Percentiles rank a stretch among this genome's conserved stretches.
These are phyloP conservation scores for Pleurozium schreberi DNA, from an alignment of 225 moss, liverwort and hornwort genomes.

Conservation along the genomic window DNA sequence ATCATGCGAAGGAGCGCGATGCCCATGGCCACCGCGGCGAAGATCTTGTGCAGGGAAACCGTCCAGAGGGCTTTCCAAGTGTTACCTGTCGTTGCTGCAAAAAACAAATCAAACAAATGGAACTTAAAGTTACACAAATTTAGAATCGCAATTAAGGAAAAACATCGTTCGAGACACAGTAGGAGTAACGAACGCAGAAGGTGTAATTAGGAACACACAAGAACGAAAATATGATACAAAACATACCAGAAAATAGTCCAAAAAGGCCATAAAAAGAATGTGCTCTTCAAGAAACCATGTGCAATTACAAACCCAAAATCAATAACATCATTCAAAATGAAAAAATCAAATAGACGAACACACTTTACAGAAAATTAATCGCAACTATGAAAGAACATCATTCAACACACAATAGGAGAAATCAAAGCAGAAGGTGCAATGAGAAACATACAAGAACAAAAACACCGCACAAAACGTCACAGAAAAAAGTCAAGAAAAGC, in stretches of 20 bases:
- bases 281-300: neutral
- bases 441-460: neutral
- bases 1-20: conserved; percentile 49
- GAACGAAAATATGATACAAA: neutral
- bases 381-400: neutral
- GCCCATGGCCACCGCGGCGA: conserved; percentile 53
- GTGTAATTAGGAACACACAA: neutral
- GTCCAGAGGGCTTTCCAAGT: conserved; percentile 57
- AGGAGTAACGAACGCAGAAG: neutral
- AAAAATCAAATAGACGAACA: neutral
- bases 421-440: neutral
- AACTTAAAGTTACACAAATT: too few relatives aligned
- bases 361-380: neutral
- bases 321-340: neutral
- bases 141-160: neutral
- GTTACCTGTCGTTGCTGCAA: conserved; percentile 27
- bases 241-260: neutral
- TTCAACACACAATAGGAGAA: neutral
- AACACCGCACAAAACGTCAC: neutral
- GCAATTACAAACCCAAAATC: neutral
- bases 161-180: neutral
- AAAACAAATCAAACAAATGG: neutral
- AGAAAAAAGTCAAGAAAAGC: neutral
- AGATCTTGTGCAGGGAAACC: conserved; percentile 37
- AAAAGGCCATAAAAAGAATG: neutral